Evolutionary conservation across 805 yeast genomes (phyloP), one percentile per base, ranked within the genome.

Genomic region (Clavispora asparagi): DNA sequence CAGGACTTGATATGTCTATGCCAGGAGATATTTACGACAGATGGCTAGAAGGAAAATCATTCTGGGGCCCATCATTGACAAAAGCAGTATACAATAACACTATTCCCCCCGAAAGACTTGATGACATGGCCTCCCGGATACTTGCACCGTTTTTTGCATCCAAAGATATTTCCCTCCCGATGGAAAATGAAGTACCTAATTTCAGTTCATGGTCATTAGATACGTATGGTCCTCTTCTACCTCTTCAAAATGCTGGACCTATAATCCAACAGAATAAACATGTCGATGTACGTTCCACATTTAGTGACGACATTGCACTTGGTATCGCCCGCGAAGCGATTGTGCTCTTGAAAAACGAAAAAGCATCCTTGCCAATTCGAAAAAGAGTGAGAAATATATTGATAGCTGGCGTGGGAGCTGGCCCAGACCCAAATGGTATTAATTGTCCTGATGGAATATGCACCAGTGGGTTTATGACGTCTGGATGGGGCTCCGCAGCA

Each of bases 401-500:
- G 41, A 58, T 80, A 14, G 78, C 80, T 1, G 85, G 85, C 0
- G 51, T 67, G 6, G 82, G 78, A 2, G 83, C 84, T 3, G 76
- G 74, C 2, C 62, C 73, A 2, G 77, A 73, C 49, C 70, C 78
- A 0, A 63, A 68, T 39, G 86, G 85, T 0, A 71, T 76, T 51
- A 77, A 74, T 52, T 74, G 80, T 46, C 73, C 68, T 47, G 84
- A 80, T 56, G 79, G 76, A 56, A 70, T 68, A 40, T 73, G 79
- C 49, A 67, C 68, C 10, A 71, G 76, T 46, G 87, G 87, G 2
- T 73, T 78, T 1, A 56, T 81, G 37, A 75, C 78, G 30, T 69
- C 76, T 28, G 86, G 86, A 12, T 79, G 86, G 82, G 87, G 87
- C 0, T 81, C 86, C 5, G 81, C 84, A 0, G 69, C 82, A 10